A percentile compares a stretch with the other conserved stretches of the same genome.
phyloP scores from a whole-genome alignment of 805 yeast genomes.

The Saturnispora bothae region DNA sequence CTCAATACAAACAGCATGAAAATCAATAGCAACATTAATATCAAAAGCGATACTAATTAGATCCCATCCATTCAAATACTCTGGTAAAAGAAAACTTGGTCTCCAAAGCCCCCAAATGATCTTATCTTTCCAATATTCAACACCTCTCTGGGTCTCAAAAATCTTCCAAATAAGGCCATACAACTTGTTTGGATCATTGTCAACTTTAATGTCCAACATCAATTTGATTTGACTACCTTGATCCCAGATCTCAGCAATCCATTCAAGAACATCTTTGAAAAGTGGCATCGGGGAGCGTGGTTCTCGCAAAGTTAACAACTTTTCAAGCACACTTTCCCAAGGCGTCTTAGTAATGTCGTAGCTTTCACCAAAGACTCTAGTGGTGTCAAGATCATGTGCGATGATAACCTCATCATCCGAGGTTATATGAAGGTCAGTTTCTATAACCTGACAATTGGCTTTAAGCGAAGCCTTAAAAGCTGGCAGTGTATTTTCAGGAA shows the following conservation, averaged over 20 bases:
- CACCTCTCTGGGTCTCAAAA: slow-evolving; percentile 15
- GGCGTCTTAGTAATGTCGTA: slow-evolving; percentile 20
- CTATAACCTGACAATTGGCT: slow-evolving; percentile 26
- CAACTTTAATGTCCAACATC: slow-evolving; percentile 30
- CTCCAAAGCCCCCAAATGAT: slow-evolving; percentile 31
- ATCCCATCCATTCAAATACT: slow-evolving; percentile 19
- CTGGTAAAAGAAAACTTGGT: slow-evolving; percentile 20
- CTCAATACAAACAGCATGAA: slow-evolving; percentile 12
- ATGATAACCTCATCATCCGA: slow-evolving; percentile 26
- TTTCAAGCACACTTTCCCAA: slow-evolving; percentile 21
- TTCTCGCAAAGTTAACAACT: slow-evolving; percentile 21
- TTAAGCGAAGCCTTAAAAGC: slow-evolving; percentile 28
- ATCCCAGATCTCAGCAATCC: slow-evolving; percentile 34
- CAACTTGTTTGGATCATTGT: slow-evolving; percentile 22
- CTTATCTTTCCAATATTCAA: slow-evolving; percentile 25
- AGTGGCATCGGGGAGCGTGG: slow-evolving; percentile 28
- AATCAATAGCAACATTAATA: slow-evolving; percentile 14
- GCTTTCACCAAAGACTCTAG: slow-evolving; percentile 25
- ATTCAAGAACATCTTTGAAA: slow-evolving; percentile 22
- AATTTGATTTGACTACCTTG: slow-evolving; percentile 29
- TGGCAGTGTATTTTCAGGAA: slow-evolving; percentile 29
- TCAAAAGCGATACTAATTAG: slow-evolving; percentile 25
- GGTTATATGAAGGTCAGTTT: slow-evolving; percentile 30
- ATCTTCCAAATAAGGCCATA: slow-evolving; percentile 19
- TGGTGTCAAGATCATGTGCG: slow-evolving; percentile 27